A percentile compares a stretch with the other conserved stretches of the same genome.
Evolutionary conservation across 192 early-diverging fungal genomes (phyloP).

Genomic region (Rhizophagus clarus): DNA sequence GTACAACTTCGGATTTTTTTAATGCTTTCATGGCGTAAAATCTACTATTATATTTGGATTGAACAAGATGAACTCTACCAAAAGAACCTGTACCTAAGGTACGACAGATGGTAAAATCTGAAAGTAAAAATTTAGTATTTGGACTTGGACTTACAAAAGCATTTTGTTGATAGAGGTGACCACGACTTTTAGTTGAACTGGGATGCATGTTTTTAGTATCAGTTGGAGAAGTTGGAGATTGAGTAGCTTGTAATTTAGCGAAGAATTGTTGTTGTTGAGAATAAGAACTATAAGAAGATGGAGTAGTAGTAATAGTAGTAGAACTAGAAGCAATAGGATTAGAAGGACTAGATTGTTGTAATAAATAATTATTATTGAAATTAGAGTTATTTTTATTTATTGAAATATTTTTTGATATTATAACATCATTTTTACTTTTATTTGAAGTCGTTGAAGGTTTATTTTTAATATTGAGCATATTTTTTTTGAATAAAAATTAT

Average conservation of each 20-base stretch:
- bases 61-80: conserved; percentile 93
- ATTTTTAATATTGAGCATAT: too few relatives aligned
- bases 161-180: background rate
- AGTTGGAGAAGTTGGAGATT: background rate
- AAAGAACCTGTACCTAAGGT: conserved; percentile 97
- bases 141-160: conserved; percentile 6
- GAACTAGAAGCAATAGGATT: background rate
- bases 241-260: conserved; percentile 7
- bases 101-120: conserved; percentile 81
- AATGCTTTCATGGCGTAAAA: conserved; percentile 98
- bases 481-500: too few relatives aligned
- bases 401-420: too few relatives aligned
- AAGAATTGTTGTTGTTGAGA: conserved; percentile 15
- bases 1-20: conserved; percentile 91
- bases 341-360: too few relatives aligned
- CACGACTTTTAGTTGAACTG: background rate
- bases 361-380: too few relatives aligned
- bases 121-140: conserved; percentile 61
- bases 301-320: background rate
- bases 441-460: too few relatives aligned
- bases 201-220: background rate
- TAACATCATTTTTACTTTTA: too few relatives aligned
- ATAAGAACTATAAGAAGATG: conserved; percentile 7
- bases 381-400: too few relatives aligned
- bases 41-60: conserved; percentile 72